Evolutionary conservation across 495 filamentous ascomycete genomes (phyloP).

Genomic region (Penicillium cataractarum): DNA sequence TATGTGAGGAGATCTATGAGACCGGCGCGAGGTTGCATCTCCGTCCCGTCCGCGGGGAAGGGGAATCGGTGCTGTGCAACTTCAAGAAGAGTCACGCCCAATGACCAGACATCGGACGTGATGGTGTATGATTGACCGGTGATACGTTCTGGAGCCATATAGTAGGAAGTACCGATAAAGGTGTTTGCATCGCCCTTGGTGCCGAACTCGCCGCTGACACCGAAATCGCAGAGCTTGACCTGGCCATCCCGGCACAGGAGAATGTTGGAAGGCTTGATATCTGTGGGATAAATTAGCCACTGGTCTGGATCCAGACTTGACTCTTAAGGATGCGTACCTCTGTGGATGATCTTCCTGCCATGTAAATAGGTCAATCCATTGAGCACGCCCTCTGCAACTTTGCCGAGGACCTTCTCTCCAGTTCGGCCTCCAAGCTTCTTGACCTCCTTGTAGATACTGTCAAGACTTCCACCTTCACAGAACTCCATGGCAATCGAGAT

Average conservation of each 20-base stretch:
- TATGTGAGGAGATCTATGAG: conserved; percentile 95
- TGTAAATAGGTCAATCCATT: conserved; percentile 96
- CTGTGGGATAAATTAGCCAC: conserved; percentile 35
- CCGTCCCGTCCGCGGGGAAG: conserved; percentile 94
- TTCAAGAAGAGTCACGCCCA: conserved; percentile 93
- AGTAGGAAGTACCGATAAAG: conserved; percentile 98
- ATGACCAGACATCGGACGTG: conserved; percentile 96
- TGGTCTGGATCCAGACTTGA: background rate
- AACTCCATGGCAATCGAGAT: conserved; percentile 99
- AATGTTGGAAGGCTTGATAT: conserved; percentile 99
- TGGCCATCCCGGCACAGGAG: conserved; percentile 89
- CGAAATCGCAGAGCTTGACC: conserved; percentile 98
- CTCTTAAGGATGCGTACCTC: conserved; percentile 53
- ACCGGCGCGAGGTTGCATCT: conserved; percentile 83
- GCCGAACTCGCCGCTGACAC: conserved; percentile 95
- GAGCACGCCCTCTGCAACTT: conserved; percentile 93
- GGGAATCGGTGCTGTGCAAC: conserved; percentile 98
- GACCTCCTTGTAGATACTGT: conserved; percentile 95
- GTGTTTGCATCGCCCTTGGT: conserved; percentile 99
- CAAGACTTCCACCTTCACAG: conserved; percentile 92
- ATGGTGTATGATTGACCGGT: conserved; percentile 98
- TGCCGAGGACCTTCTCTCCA: conserved; percentile 97
- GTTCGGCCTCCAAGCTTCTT: conserved; percentile 93
- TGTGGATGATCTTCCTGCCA: conserved; percentile 94
- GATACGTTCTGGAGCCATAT: conserved; percentile 98